Evolutionary conservation across 352 stramenopile species (phyloP), one percentile per base, ranked within the genome.

Genomic region (Phytophthora pini): DNA sequence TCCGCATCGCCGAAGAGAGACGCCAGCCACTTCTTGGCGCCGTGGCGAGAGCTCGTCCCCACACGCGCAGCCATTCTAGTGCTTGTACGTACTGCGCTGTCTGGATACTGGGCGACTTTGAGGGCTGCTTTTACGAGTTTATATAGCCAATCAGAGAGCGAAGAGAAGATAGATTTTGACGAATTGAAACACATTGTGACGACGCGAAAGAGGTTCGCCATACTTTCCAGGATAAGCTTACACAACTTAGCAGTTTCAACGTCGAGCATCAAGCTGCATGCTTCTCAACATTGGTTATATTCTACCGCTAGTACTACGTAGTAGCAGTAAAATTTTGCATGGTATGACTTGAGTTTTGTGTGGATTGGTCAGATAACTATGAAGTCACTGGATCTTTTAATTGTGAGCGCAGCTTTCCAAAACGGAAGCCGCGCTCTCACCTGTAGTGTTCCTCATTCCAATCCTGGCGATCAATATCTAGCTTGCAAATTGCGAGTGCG

Each of bases 361-460:
- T 48, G 41, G 65, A 73, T 68, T 85, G 83, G 80, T 92, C 83
- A 92, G 83, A 92, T 92, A 92, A 92, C 83, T 92, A 92, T 92
- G 83, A 92, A 92, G 83, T 87, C 83, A 88, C 78, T 88, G 80
- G 83, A 84, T 92, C 83, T 55, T 92, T 90, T 92, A 53, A 89
- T 91, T 90, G 56, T 76, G 83, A 87, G 64, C 75, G 70, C 80
- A 81, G 60, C 44, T 55, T 72, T 80, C 81, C 80, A 92, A 85
- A 87, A 92, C 83, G 80, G 76, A 84, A 55, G 60, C 65, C 71
- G 74, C 83, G 58, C 69, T 84, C 83, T 92, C 83, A 87, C 83
- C 71, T 81, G 76, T 84, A 83, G 69, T 78, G 41, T 76, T 92
- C 83, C 83, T 92, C 83, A 90, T 80, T 88, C 80, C 82, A 87